Evolutionary conservation across 345 rosid species (phyloP).

Genomic region (Pistacia integerrima): DNA sequence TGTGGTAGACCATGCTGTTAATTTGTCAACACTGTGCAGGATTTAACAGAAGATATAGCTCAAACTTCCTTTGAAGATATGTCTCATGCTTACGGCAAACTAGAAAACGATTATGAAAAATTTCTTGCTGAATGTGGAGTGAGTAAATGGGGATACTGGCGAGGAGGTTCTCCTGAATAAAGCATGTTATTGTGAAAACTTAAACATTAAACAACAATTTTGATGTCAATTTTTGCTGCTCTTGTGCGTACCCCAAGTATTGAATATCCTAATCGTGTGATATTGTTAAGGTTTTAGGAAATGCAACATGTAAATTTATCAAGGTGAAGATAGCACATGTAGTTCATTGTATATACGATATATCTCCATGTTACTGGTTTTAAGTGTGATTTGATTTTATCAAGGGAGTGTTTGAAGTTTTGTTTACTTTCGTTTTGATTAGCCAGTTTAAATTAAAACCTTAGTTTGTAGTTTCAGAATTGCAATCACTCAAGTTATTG

Average conservation of each 20-base stretch:
- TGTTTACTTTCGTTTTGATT: background rate
- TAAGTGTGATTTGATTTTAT: background rate
- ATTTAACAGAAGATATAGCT: constrained; percentile 23
- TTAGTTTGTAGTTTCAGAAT: background rate
- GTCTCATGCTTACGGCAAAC: constrained; percentile 23
- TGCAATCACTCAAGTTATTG: background rate
- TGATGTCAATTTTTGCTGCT: background rate
- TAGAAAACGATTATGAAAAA: constrained; percentile 37
- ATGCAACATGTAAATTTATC: background rate
- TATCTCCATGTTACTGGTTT: background rate
- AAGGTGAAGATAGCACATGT: background rate
- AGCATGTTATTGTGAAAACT: too few relatives aligned
- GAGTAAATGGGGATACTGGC: constrained; percentile 36
- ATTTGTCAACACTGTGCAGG: constrained; percentile 5
- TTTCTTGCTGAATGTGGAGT: constrained; percentile 47
- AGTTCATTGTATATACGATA: background rate
- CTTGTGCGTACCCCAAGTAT: background rate
- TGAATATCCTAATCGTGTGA: background rate
- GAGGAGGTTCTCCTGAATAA: constrained; percentile 30
- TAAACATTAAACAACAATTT: background rate
- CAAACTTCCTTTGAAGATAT: constrained; percentile 25
- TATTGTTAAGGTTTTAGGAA: background rate
- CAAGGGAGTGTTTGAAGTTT: background rate
- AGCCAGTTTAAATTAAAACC: background rate
- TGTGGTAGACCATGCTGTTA: background rate